These are phyloP conservation scores for Suhomyces emberorum DNA, from an alignment of 805 yeast species.

Conservation along the genomic window DNA sequence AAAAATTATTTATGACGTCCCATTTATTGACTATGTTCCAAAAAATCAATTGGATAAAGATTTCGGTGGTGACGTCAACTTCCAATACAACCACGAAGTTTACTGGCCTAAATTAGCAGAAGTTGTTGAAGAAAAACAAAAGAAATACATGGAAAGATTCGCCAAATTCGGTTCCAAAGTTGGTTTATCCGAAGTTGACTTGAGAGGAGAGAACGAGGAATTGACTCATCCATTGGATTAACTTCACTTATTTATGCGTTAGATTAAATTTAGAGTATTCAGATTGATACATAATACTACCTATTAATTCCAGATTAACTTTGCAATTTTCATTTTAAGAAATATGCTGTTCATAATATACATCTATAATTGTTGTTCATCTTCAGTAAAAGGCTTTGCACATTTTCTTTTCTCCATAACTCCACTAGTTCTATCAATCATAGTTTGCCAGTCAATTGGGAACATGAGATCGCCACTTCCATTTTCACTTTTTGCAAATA, in stretches of 20 bases:
- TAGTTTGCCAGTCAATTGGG: conserved; percentile 94
- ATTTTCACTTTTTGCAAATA: conserved; percentile 74
- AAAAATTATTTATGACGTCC: conserved; percentile 87
- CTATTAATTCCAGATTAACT: too few relatives aligned
- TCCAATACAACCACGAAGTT: conserved; percentile 71
- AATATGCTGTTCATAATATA: too few relatives aligned
- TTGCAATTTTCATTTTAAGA: too few relatives aligned
- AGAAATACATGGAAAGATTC: conserved; percentile 66
- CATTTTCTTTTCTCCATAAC: conserved; percentile 77
- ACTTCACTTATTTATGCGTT: too few relatives aligned
- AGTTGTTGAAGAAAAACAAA: conserved; percentile 57
- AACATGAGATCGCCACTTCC: conserved; percentile 73
- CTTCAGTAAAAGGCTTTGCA: conserved; percentile 86
- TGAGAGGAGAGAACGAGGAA: conserved; percentile 48
- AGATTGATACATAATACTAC: too few relatives aligned
- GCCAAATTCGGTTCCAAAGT: conserved; percentile 64
- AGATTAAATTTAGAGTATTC: too few relatives aligned
- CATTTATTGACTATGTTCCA: conserved; percentile 81
- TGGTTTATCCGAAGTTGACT: conserved; percentile 81
- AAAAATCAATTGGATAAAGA: conserved; percentile 73
- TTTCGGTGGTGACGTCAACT: conserved; percentile 83
- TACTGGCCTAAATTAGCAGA: conserved; percentile 75
- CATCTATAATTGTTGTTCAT: too few relatives aligned
- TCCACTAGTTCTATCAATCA: conserved; percentile 79
- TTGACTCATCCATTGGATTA: conserved; percentile 19